These are phyloP conservation scores for Grigorovia yakushimaensis DNA, from an alignment of 805 yeast species.

Conservation along the genomic window DNA sequence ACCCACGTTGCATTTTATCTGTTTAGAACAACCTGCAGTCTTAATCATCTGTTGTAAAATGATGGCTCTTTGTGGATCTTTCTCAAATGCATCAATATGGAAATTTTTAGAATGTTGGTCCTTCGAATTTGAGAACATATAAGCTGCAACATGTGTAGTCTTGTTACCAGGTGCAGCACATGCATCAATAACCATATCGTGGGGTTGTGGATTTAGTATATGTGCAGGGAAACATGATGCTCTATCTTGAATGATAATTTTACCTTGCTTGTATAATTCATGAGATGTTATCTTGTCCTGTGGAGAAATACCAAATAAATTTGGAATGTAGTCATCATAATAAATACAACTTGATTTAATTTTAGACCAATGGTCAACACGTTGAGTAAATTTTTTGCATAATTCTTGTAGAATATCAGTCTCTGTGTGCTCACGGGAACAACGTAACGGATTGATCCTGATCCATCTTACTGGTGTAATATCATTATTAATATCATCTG, in stretches of 20 bases:
- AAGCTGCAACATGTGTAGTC: slow-evolving; percentile 70
- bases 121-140: slow-evolving; percentile 12
- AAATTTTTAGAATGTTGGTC: slow-evolving; percentile 16
- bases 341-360: slow-evolving; percentile 50
- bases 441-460: slow-evolving; percentile 57
- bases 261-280: slow-evolving; percentile 64
- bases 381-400: slow-evolving; percentile 31
- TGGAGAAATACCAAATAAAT: slow-evolving; percentile 77
- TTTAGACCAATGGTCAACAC: slow-evolving; percentile 37
- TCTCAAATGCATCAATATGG: slow-evolving; percentile 69
- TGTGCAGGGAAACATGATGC: slow-evolving; percentile 96
- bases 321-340: slow-evolving; percentile 63
- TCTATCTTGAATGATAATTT: slow-evolving; percentile 85
- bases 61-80: slow-evolving; percentile 64
- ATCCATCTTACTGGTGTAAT: slow-evolving; percentile 77
- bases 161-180: slow-evolving; percentile 99
- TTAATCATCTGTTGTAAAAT: slow-evolving; percentile 67
- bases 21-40: slow-evolving; percentile 54
- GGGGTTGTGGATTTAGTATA: slow-evolving; percentile 55
- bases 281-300: slow-evolving; percentile 56
- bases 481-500: slow-evolving; percentile 36
- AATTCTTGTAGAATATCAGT: slow-evolving; percentile 20
- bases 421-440: slow-evolving; percentile 23
- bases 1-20: slow-evolving; percentile 42
- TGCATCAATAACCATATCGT: slow-evolving; percentile 70